Conservation (phyloP, 768 basidiomycete species). For the Suillus americanus region DNA sequence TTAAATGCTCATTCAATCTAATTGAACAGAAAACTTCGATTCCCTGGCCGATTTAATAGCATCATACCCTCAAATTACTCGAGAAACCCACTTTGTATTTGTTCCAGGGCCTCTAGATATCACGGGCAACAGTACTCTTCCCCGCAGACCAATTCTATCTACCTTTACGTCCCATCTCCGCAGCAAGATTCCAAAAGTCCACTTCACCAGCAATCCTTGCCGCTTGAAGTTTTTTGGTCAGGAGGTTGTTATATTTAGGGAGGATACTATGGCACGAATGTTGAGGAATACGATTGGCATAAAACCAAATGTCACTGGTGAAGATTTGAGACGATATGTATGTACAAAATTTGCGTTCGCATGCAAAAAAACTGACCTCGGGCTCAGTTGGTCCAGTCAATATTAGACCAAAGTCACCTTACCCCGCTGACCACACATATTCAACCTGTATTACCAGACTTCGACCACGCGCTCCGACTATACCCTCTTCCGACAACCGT, state of each 20-base stretch:
- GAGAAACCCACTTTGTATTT: constrained; percentile 85
- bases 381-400: constrained; percentile 86
- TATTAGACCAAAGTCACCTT: constrained; percentile 95
- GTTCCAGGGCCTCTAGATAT: constrained; percentile 95
- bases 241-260: constrained; percentile 91
- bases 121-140: constrained; percentile 75
- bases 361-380: not conserved
- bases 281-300: constrained; percentile 88
- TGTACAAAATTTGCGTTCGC: constrained; percentile 28
- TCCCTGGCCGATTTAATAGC: constrained; percentile 81
- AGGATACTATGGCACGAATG: constrained; percentile 94
- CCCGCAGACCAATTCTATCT: constrained; percentile 78
- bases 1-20: constrained; percentile 6
- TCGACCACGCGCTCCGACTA: constrained; percentile 87
- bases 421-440: constrained; percentile 81
- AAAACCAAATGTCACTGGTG: constrained; percentile 75
- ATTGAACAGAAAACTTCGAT: constrained; percentile 80
- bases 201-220: constrained; percentile 90
- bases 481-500: constrained; percentile 95
- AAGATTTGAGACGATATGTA: constrained; percentile 88
- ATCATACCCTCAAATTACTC: constrained; percentile 74
- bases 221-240: constrained; percentile 94
- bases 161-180: constrained; percentile 70
- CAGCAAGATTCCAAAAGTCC: constrained; percentile 72
- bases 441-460: constrained; percentile 86